Evolutionary conservation across 192 early-diverging fungal genomes (phyloP).

Genomic region (Entomortierella parvispora): DNA sequence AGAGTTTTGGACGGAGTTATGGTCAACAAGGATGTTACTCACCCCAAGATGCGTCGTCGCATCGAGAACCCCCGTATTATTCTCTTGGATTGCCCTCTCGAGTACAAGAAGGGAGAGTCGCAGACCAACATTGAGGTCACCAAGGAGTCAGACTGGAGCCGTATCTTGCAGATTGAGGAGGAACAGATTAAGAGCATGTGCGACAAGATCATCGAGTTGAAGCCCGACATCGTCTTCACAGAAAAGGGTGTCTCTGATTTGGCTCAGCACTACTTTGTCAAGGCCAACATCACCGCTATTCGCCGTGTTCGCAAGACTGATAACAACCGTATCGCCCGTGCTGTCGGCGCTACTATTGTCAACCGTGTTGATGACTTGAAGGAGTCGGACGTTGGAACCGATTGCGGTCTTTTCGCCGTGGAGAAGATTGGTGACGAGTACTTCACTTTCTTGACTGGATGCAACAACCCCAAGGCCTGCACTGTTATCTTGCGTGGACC

Average conservation of each 20-base stretch:
- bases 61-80: conserved; percentile 98
- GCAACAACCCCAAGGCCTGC: conserved; percentile 98
- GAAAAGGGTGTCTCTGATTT: conserved; percentile 99
- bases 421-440: conserved; percentile 99
- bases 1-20: conserved; percentile 96
- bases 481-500: conserved; percentile 97
- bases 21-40: conserved; percentile 99
- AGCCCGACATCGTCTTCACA: conserved; percentile 98
- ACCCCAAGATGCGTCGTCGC: conserved; percentile 94
- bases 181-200: conserved; percentile 98
- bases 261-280: conserved; percentile 98
- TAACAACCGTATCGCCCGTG: conserved; percentile 99
- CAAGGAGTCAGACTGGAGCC: conserved; percentile 96
- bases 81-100: conserved; percentile 97
- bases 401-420: conserved; percentile 93
- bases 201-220: conserved; percentile 94
- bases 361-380: conserved; percentile 97
- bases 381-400: conserved; percentile 93
- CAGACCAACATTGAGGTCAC: conserved; percentile 99
- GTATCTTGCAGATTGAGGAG: conserved; percentile 98
- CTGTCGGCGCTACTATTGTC: conserved; percentile 96
- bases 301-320: conserved; percentile 98
- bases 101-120: conserved; percentile 99
- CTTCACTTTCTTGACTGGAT: conserved; percentile 95
- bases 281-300: conserved; percentile 97